Evolutionary conservation across 805 yeast genomes (phyloP).

Genomic region (Ogataea populi-albae): DNA sequence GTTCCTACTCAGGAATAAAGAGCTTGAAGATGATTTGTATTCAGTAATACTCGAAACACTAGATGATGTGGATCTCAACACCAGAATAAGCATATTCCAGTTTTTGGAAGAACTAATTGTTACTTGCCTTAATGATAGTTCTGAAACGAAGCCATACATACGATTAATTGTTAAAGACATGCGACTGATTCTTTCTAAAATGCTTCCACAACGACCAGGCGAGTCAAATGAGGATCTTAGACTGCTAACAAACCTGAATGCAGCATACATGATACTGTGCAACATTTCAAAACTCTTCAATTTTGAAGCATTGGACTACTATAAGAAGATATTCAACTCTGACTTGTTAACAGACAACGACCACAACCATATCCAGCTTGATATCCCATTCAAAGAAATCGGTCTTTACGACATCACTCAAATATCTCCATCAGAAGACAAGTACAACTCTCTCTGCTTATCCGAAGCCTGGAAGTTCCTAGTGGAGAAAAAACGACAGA

Average conservation of each 20-base stretch:
- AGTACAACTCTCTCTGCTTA: not conserved
- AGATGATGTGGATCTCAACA: constrained; percentile 52
- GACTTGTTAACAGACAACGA: constrained; percentile 39
- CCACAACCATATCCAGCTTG: constrained; percentile 24
- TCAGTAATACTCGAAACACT: constrained; percentile 64
- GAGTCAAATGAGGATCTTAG: constrained; percentile 15
- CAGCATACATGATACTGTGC: constrained; percentile 24
- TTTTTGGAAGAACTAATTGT: constrained; percentile 61
- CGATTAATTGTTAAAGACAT: constrained; percentile 32
- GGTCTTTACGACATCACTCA: constrained; percentile 6
- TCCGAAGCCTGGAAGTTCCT: constrained; percentile 45
- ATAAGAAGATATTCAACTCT: constrained; percentile 30
- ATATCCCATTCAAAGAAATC: constrained; percentile 34
- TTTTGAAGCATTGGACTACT: constrained; percentile 19
- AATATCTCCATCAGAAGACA: not conserved
- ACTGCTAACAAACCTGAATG: constrained; percentile 29
- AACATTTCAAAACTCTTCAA: constrained; percentile 24
- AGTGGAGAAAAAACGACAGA: constrained; percentile 44
- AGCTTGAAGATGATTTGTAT: constrained; percentile 64
- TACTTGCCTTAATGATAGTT: constrained; percentile 29
- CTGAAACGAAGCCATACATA: constrained; percentile 14
- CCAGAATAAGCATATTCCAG: constrained; percentile 63
- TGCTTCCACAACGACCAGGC: constrained; percentile 33
- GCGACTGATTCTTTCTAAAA: constrained; percentile 31
- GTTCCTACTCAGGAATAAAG: constrained; percentile 55